phyloP scores from a whole-genome alignment of 2,329 filamentous ascomycete species.

The Thelonectria olida region DNA sequence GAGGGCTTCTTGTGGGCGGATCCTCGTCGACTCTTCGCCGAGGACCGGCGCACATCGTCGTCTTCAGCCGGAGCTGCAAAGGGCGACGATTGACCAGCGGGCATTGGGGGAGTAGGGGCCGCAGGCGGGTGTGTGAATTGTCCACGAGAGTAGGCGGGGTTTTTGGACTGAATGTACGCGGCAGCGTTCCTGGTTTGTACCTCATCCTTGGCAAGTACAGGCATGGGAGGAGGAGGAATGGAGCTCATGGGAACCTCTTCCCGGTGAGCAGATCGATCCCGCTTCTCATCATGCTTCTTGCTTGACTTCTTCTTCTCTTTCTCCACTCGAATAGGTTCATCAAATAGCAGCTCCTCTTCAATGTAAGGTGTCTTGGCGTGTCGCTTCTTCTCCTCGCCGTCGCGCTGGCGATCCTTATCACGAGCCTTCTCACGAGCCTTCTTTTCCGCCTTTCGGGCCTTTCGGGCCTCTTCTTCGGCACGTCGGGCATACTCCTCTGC shows the following conservation, averaged over 20 bases:
- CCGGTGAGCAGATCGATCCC: constrained; percentile 45
- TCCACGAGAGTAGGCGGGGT: constrained; percentile 32
- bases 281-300: constrained; percentile 51
- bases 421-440: constrained; percentile 49
- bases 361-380: constrained; percentile 45
- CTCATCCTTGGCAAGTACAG: constrained; percentile 10
- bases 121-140: constrained; percentile 43
- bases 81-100: constrained; percentile 35
- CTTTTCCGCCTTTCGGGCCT: constrained; percentile 50
- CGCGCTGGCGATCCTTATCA: constrained; percentile 51
- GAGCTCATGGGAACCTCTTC: constrained; percentile 42
- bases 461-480: constrained; percentile 28
- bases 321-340: constrained; percentile 35
- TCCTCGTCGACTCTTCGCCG: constrained; percentile 45
- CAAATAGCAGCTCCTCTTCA: constrained; percentile 47
- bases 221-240: constrained; percentile 33
- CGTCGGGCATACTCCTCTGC: constrained; percentile 38
- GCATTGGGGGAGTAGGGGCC: constrained; percentile 49
- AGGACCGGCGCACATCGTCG: constrained; percentile 45
- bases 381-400: constrained; percentile 49
- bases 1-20: constrained; percentile 46
- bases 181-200: constrained; percentile 36
- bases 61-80: constrained; percentile 42
- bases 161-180: constrained; percentile 44
- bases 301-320: constrained; percentile 53